phyloP scores from a whole-genome alignment of 2,329 filamentous ascomycete genomes.

The Volutella citrinella region DNA sequence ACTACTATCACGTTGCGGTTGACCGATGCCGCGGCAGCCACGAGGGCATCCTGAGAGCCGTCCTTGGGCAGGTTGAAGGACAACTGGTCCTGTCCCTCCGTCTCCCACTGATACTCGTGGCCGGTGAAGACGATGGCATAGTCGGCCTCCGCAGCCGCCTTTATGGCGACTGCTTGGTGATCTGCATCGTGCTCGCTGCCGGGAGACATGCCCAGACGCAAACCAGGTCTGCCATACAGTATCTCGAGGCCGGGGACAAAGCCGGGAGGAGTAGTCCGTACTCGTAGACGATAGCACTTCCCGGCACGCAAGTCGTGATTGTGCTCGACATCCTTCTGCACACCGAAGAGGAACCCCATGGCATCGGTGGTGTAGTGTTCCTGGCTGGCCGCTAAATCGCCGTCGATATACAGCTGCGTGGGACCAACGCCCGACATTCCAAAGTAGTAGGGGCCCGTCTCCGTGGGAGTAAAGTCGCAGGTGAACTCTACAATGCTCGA shows the following conservation, averaged over 20 bases:
- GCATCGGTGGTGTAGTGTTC: slow-evolving; percentile 28
- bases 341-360: slow-evolving; percentile 34
- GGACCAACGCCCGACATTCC: slow-evolving; percentile 29
- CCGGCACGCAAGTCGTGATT: slow-evolving; percentile 27
- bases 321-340: slow-evolving; percentile 26
- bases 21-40: slow-evolving; percentile 52
- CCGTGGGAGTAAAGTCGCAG: slow-evolving; percentile 26
- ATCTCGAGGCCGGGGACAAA: slow-evolving; percentile 27
- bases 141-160: slow-evolving; percentile 55
- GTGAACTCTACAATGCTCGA: slow-evolving; percentile 26
- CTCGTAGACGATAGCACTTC: slow-evolving; percentile 27
- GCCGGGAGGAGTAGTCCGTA: slow-evolving; percentile 29
- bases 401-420: slow-evolving; percentile 28
- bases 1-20: slow-evolving; percentile 61
- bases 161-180: slow-evolving; percentile 47
- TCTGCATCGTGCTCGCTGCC: slow-evolving; percentile 33
- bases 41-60: slow-evolving; percentile 58
- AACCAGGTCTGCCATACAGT: slow-evolving; percentile 29
- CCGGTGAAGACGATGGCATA: slow-evolving; percentile 56
- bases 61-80: slow-evolving; percentile 64
- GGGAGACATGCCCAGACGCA: slow-evolving; percentile 30
- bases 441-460: slow-evolving; percentile 30
- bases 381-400: slow-evolving; percentile 29
- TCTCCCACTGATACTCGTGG: slow-evolving; percentile 48
- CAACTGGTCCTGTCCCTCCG: slow-evolving; percentile 65